A percentile compares a stretch with the other conserved stretches of the same genome.
These are phyloP conservation scores for Cudoniella acicularis DNA, from an alignment of 495 filamentous ascomycete genomes.

Conservation along the genomic window DNA sequence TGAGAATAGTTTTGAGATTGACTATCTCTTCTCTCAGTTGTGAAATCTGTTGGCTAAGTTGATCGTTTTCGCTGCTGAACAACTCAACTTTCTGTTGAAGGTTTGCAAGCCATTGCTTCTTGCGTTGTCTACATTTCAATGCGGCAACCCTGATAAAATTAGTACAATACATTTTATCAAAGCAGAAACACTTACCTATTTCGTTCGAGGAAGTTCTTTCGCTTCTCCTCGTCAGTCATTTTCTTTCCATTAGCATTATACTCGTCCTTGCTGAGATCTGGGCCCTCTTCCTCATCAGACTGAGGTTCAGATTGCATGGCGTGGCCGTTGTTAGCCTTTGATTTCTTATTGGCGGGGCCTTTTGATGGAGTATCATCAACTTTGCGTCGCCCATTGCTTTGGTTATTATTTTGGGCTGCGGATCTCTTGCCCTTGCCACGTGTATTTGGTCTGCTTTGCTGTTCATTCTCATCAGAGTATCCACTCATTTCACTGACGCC, in stretches of 20 bases:
- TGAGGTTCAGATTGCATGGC: constrained; percentile 50
- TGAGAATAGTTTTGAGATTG: constrained; percentile 85
- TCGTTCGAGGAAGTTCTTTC: constrained; percentile 94
- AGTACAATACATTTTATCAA: neutral
- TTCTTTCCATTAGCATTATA: constrained; percentile 65
- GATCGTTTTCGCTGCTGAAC: constrained; percentile 87
- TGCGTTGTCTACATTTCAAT: constrained; percentile 93
- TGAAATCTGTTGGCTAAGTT: constrained; percentile 75
- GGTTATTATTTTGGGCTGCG: constrained; percentile 18
- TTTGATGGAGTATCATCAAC: constrained; percentile 70
- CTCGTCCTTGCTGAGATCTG: constrained; percentile 52
- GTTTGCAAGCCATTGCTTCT: constrained; percentile 98
- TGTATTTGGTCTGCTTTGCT: constrained; percentile 56
- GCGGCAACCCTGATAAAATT: constrained; percentile 74
- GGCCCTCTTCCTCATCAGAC: constrained; percentile 48
- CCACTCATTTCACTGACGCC: constrained; percentile 68
- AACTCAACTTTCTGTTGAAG: constrained; percentile 93
- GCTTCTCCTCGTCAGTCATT: constrained; percentile 99
- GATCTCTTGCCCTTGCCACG: constrained; percentile 68
- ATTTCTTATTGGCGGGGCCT: constrained; percentile 64
- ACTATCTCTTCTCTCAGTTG: constrained; percentile 90
- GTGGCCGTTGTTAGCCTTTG: constrained; percentile 54
- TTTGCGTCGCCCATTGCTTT: constrained; percentile 61
- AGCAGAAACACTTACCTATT: constrained; percentile 69
- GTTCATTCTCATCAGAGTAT: constrained; percentile 71